Percentiles rank a stretch among this genome's conserved stretches.
Evolutionary conservation across 371 early-diverging fungal genomes (phyloP).

Genomic region (Parasitella parasitica): DNA sequence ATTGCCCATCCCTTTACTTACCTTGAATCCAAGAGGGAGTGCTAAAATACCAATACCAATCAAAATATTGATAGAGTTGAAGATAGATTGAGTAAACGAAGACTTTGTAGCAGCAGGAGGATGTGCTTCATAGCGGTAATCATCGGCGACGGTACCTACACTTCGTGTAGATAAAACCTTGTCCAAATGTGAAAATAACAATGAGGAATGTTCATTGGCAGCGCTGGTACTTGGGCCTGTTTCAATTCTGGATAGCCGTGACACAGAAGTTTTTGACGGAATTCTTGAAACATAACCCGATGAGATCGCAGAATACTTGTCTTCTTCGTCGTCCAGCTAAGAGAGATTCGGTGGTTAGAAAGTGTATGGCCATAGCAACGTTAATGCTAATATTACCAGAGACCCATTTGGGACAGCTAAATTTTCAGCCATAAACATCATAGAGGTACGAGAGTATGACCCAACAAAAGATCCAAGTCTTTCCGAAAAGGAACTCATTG

Average conservation of each 20-base stretch:
- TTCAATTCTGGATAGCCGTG: slow-evolving; percentile 12
- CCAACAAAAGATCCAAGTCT: slow-evolving; percentile 35
- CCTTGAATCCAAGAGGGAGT: slow-evolving; percentile 63
- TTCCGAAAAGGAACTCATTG: slow-evolving; percentile 12
- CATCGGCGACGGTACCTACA: slow-evolving; percentile 39
- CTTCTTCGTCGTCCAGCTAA: slow-evolving; percentile 27
- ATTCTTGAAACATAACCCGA: slow-evolving; percentile 5
- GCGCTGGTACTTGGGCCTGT: slow-evolving; percentile 1
- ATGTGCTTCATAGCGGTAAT: slow-evolving; percentile 18
- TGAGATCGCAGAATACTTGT: slow-evolving; percentile 20
- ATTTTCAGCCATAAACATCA: slow-evolving; percentile 56
- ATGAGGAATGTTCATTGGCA: slow-evolving; percentile 18
- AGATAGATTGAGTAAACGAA: slow-evolving; percentile 45
- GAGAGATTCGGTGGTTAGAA: background rate
- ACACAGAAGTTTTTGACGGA: slow-evolving; percentile 12
- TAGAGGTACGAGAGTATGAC: slow-evolving; percentile 47
- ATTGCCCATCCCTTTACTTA: too few species aligned
- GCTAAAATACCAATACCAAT: slow-evolving; percentile 63
- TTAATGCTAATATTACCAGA: slow-evolving; percentile 1
- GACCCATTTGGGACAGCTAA: slow-evolving; percentile 31
- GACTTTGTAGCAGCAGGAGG: slow-evolving; percentile 29
- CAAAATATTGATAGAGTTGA: slow-evolving; percentile 65
- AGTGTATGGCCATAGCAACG: background rate
- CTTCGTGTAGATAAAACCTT: slow-evolving; percentile 33
- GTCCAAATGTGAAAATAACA: slow-evolving; percentile 31